Evolutionary conservation across 2,329 filamentous ascomycete species (phyloP), one percentile per base, ranked within the genome.

Genomic region (Scedosporium dehoogii): DNA sequence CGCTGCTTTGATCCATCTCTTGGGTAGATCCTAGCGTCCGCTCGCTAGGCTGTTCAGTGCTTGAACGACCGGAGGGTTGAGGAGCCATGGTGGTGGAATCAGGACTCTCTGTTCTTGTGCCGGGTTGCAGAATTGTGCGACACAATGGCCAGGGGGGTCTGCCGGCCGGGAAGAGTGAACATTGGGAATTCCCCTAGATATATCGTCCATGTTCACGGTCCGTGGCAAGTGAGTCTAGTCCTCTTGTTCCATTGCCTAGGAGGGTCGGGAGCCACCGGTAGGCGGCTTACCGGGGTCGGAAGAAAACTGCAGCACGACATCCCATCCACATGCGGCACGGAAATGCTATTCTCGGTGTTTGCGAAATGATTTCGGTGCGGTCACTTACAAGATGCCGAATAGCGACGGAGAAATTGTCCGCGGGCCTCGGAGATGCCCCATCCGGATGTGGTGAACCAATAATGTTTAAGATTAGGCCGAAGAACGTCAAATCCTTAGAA

Each of bases 371-470:
- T 55, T 27, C 21, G 16, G 14, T 14, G 6, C 18, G 18, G 21
- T 4, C 16, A 25, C n/a, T 9, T 42, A 23, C 33, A 33, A 59
- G 57, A 59, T 59, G 57, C 57, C 57, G 57, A 59, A 59, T 59
- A 59, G 33, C 57, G 57, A 59, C 29, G 41, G 55, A 56, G 14
- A 58, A n/a, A 29, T 33, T 10, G 6, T 23, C 16, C 23, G 27
- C 25, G 27, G 55, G 12, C 55, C 55, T 58, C 55, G 55, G 55
- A 58, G 55, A 58, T 58, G 55, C 51, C 23, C 21, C 44, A 48
- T 18, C 18, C 44, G 5, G 44, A 7, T 2, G 18, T n/a, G 16
- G 44, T 21, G 16, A 21, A 48, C 44, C 44, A 48, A 21, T 21
- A 18, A 18, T 18, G 44, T 21, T n/a, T 18, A 48, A 18, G 18